A percentile compares a stretch with the other conserved stretches of the same genome.
These are phyloP conservation scores for Aurantiochytrium sp. DNA, from an alignment of 108 stramenopile genomes.

Conservation along the genomic window DNA sequence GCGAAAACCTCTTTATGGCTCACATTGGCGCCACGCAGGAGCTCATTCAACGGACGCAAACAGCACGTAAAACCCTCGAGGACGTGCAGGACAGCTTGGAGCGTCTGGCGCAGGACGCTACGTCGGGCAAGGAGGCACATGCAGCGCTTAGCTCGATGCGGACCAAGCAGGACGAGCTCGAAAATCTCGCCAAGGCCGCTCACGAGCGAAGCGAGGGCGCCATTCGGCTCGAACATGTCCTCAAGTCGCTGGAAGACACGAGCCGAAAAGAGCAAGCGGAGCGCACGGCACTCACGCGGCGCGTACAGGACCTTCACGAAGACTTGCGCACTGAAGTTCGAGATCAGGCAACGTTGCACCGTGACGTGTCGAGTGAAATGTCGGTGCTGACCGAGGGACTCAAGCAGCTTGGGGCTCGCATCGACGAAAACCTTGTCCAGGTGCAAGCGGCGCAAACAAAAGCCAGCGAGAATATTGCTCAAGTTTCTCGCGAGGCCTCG, in stretches of 20 bases:
- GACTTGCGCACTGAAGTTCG: not conserved
- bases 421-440: not conserved
- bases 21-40: constrained; percentile 5
- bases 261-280: not conserved
- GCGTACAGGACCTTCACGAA: not conserved
- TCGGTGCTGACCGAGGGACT: not conserved
- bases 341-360: not conserved
- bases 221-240: not conserved
- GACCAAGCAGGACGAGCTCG: not conserved
- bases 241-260: not conserved
- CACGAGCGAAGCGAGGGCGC: not conserved
- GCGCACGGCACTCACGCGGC: not conserved
- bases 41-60: not conserved
- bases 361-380: not conserved
- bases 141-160: not conserved
- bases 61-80: not conserved
- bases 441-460: not conserved
- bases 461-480: not conserved
- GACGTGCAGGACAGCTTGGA: not conserved
- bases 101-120: not conserved
- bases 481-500: too few species aligned
- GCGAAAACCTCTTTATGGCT: not conserved
- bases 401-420: not conserved
- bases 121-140: not conserved
- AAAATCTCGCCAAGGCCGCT: not conserved